These are phyloP conservation scores for Mortierella sp. DNA, from an alignment of 371 early-diverging fungal species.

Conservation along the genomic window DNA sequence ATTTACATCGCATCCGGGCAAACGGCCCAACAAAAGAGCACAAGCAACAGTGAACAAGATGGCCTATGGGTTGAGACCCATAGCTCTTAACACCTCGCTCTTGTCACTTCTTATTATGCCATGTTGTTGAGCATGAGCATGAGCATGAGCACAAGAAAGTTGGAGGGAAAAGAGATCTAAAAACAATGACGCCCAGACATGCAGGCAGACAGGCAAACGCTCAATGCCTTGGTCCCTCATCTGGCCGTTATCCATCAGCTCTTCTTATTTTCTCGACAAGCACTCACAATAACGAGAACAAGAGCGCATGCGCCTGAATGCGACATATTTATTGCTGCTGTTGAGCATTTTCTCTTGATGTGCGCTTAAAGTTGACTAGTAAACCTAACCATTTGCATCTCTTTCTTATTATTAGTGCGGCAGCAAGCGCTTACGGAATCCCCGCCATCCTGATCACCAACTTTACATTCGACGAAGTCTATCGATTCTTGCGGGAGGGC, in stretches of 20 bases:
- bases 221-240: background rate
- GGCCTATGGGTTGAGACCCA: background rate
- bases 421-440: slow-evolving; percentile 70
- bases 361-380: background rate
- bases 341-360: background rate
- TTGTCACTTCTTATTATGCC: background rate
- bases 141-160: background rate
- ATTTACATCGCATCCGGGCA: slow-evolving; percentile 9
- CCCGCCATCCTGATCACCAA: slow-evolving; percentile 80
- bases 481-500: slow-evolving; percentile 69
- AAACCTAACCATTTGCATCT: background rate
- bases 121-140: slow-evolving; percentile 11
- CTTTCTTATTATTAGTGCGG: slow-evolving; percentile 59
- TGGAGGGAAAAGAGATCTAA: slow-evolving; percentile 13
- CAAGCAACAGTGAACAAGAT: background rate
- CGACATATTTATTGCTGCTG: background rate
- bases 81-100: background rate
- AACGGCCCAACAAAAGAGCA: slow-evolving; percentile 8
- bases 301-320: background rate
- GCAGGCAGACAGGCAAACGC: background rate
- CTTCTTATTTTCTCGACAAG: background rate
- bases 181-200: background rate
- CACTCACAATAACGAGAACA: background rate
- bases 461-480: slow-evolving; percentile 85
- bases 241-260: slow-evolving; percentile 4